Base-by-base conservation (phyloP, 2,329 filamentous ascomycete genomes). In the Tolypocladium paradoxum region DNA sequence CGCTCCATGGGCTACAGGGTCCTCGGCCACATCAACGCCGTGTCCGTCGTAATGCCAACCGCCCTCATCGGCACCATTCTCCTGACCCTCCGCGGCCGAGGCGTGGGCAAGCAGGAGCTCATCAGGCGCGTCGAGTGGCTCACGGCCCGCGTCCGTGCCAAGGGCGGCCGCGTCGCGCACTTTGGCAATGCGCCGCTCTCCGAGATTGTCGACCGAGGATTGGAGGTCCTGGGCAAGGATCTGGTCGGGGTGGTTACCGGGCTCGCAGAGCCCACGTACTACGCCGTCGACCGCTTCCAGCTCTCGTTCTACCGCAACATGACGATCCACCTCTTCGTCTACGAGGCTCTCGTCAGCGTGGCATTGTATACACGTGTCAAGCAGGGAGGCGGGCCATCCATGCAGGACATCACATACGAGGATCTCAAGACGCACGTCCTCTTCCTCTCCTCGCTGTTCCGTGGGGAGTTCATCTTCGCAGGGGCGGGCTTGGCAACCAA, bases 231-330 rank as follows among this genome's bases (percentile, higher is more conserved):
- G 0, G 93, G 93, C 0, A 88, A 89, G 52, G 87, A 93, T 50
- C 78, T 99, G 1, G 90, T 99, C 0, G 90, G 91, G 5, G 75
- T 85, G 5, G 78, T 95, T 0, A 79, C 85, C 37, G 89, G 85
- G 0, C 73, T 99, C 6, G 87, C 88, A 0, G 93, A 99, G 66
- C 88, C 89, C 20, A 97, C 93, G 0, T 97, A 89, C 69, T 96
- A 89, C 63, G 93, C 93, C 5, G 90, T 96, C 38, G 93, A 99
- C 68, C 82, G 90, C 51, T 99, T 99, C 74, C 93, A 99, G 66
- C 79, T 99, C 11, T 96, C 90, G 0, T 99, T 99, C 70, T 99
- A 99, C 71, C 85, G 93, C 51, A 99, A 99, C 70, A 97, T 97
- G 93, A 96, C 92, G 0, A 99, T 99, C 56, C 93, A 99, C 66